phyloP scores from a whole-genome alignment of 2,329 filamentous ascomycete species.

The Ophiostoma populinum region DNA sequence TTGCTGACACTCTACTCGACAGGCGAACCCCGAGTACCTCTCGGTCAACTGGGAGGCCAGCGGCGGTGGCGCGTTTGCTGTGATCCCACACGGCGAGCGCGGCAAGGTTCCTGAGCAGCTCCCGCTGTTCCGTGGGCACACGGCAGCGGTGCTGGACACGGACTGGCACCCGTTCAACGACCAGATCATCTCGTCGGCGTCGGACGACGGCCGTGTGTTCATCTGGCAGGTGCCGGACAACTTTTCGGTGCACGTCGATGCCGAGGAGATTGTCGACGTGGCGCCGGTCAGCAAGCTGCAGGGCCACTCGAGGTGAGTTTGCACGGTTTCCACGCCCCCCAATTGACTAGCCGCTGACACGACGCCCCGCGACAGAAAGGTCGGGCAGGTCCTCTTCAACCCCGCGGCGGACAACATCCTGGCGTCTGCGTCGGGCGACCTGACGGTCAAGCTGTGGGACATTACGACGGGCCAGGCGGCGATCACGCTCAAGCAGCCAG shows the following conservation, averaged over 20 bases:
- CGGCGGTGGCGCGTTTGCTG: conserved; percentile 90
- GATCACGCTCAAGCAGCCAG: conserved; percentile 65
- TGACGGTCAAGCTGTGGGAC: conserved; percentile 93
- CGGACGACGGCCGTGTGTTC: conserved; percentile 93
- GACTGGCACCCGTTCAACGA: conserved; percentile 99
- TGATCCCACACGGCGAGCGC: conserved; percentile 77
- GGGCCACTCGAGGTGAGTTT: conserved; percentile 63
- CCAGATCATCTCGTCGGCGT: conserved; percentile 76
- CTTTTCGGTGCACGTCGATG: conserved; percentile 72
- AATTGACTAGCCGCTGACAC: background rate
- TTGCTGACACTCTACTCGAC: too few species aligned
- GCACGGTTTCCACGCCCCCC: background rate
- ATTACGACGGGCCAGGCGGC: conserved; percentile 59
- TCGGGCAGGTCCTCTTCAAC: conserved; percentile 96
- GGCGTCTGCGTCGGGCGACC: conserved; percentile 87
- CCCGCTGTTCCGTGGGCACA: conserved; percentile 90
- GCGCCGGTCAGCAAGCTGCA: conserved; percentile 63
- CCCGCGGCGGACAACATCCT: conserved; percentile 89
- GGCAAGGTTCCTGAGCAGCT: conserved; percentile 86
- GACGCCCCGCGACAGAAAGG: conserved; percentile 48
- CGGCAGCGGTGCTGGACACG: conserved; percentile 85
- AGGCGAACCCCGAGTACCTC: conserved; percentile 92
- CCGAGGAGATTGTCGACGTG: conserved; percentile 70
- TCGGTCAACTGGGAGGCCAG: conserved; percentile 97
- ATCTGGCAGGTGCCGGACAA: conserved; percentile 85